Evolutionary conservation across 2,329 filamentous ascomycete species (phyloP).

Genomic region (Aspergillus tamarii): DNA sequence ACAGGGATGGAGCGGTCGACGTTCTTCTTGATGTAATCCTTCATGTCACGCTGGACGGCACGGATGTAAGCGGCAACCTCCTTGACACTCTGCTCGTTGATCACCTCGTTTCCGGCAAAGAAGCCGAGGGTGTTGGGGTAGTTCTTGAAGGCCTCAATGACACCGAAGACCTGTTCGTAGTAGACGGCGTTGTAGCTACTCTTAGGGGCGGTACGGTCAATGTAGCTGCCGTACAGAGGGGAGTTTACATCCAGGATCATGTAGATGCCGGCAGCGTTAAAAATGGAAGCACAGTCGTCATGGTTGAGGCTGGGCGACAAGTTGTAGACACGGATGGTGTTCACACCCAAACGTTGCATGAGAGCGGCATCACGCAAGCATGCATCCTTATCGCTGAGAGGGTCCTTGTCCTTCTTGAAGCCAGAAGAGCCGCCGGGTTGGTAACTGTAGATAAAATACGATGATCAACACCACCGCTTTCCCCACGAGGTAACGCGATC

Average conservation of each 20-base stretch:
- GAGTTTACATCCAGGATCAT: constrained; percentile 69
- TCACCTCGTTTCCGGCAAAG: constrained; percentile 70
- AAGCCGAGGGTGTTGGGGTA: constrained; percentile 69
- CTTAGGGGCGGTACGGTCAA: constrained; percentile 59
- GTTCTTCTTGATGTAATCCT: constrained; percentile 67
- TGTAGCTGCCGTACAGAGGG: constrained; percentile 57
- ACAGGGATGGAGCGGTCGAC: constrained; percentile 63
- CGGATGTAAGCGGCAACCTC: constrained; percentile 62
- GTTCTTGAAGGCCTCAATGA: constrained; percentile 68
- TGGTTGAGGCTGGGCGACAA: constrained; percentile 63
- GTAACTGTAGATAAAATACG: constrained; percentile 46
- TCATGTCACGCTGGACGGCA: constrained; percentile 67
- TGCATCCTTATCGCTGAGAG: constrained; percentile 59
- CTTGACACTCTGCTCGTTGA: constrained; percentile 62
- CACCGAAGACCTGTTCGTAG: constrained; percentile 61
- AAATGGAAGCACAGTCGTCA: constrained; percentile 65
- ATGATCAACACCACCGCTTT: constrained; percentile 23
- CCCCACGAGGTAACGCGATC: constrained; percentile 18
- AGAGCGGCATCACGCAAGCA: constrained; percentile 67
- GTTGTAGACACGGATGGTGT: constrained; percentile 69
- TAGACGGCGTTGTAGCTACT: constrained; percentile 60
- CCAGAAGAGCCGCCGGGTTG: constrained; percentile 65
- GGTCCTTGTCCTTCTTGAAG: constrained; percentile 59
- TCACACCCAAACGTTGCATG: constrained; percentile 66
- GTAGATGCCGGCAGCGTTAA: constrained; percentile 69